These are phyloP conservation scores for Xylaria sp. DNA, from an alignment of 2,329 filamentous ascomycete species.

Conservation along the genomic window DNA sequence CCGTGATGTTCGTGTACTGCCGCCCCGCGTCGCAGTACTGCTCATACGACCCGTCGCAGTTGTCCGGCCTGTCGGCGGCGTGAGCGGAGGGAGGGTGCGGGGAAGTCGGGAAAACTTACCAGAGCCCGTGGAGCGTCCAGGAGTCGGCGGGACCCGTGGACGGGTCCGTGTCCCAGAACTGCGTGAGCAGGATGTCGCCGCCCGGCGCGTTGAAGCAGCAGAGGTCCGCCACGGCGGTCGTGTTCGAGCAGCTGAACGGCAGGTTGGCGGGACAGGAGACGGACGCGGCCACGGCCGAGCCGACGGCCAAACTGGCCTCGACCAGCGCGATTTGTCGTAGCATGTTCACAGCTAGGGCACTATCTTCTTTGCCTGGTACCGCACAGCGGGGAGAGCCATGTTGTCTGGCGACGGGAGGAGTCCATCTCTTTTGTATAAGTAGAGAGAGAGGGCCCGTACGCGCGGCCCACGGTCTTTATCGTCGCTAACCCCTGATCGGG, in stretches of 20 bases:
- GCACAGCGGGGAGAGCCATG: background rate
- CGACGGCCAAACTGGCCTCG: slow-evolving; percentile 14
- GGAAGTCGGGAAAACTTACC: slow-evolving; percentile 40
- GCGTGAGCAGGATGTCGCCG: slow-evolving; percentile 73
- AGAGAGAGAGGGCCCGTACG: background rate
- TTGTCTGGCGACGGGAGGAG: background rate
- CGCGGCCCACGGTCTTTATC: background rate
- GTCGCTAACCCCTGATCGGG: slow-evolving; percentile 10
- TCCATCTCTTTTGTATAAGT: background rate
- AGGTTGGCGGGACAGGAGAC: slow-evolving; percentile 15
- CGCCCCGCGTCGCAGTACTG: slow-evolving; percentile 66
- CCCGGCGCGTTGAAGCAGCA: slow-evolving; percentile 79
- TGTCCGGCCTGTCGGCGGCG: slow-evolving; percentile 52
- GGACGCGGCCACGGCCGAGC: slow-evolving; percentile 15
- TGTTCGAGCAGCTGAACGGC: slow-evolving; percentile 33
- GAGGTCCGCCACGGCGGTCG: slow-evolving; percentile 52
- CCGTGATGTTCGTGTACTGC: slow-evolving; percentile 68
- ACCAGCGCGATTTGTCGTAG: slow-evolving; percentile 8
- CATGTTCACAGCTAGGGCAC: slow-evolving; percentile 8
- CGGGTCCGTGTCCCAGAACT: slow-evolving; percentile 77
- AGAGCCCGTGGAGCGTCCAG: slow-evolving; percentile 78
- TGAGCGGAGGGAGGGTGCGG: background rate
- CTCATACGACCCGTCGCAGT: slow-evolving; percentile 74
- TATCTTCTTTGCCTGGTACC: background rate
- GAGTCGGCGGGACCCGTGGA: slow-evolving; percentile 68